Base-by-base conservation (phyloP, 768 basidiomycete species). In the Fomitopsis serialis region DNA sequence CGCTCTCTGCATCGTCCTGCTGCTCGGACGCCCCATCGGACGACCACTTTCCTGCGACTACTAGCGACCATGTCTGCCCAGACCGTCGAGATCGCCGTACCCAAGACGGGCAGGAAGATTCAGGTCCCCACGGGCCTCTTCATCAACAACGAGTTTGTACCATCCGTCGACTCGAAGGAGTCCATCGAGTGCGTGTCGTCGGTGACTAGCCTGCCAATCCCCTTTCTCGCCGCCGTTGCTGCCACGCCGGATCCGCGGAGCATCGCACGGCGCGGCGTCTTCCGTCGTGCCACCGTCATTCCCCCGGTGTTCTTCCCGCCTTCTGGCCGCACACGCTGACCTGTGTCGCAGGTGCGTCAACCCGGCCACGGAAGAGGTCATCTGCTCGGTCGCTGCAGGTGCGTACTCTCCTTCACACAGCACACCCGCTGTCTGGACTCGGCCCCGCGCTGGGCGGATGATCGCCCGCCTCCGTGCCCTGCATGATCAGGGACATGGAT, bases 121-220 rank as follows among this genome's bases (percentile, higher is more conserved):
- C 72, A 73, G 34, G 76, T 94, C 35, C 85, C 85, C 10, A 91
- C 89, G 7, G 92, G 92, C 17, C 77, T 96, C 23, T 98, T 91
- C 74, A 94, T 98, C 71, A 85, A 94, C 75, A 92, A 91, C 66
- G 79, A 92, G 64, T 95, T 92, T 62, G 86, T 90, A 25, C 67
- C 82, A n/a, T 89, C 88, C 6, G 75, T 78, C 23, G 86, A 89
- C 61, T 86, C 82, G 29, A 63, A 72, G 13, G 85, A 87, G 52
- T 66, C 75, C 42, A 81, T 92, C 64, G 65, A 78, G 88, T 89
- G 60, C 59, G 82, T 68, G 10, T 29, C n/a, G 17, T n/a, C 29
- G 17, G n/a, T 22, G 23, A 9, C 22, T 21, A 25, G 12, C 15
- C 43, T 23, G 43, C 22, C 43, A 45, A 2, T 2, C 42, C 7